Evolutionary conservation across 2,329 filamentous ascomycete species (phyloP), one percentile per base, ranked within the genome.

Genomic region (Karstenula rhodostoma): DNA sequence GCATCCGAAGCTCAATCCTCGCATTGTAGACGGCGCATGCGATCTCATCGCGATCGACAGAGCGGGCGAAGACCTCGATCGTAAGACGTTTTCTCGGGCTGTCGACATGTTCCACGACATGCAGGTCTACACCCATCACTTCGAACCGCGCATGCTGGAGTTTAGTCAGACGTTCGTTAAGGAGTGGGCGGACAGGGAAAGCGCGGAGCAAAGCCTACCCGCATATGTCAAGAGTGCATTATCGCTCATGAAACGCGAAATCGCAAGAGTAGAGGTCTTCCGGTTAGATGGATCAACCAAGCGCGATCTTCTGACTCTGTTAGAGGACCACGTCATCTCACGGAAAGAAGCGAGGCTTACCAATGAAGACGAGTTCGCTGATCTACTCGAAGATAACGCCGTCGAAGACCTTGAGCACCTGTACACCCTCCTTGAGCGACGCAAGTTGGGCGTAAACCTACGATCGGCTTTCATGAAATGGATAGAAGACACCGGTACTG

Each of bases 71-170:
- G 84, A 72, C 68, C 70, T 86, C 0, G 88, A 90, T 65, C 87
- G 93, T 66, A 78, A 85, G 0, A 77, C 79, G n/a, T 86, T 98
- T 55, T 88, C 86, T 65, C 88, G 92, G 58, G 86, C 91, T 0
- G 87, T 98, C 53, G 86, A 88, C 60, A 93, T 97, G 86, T 85
- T 98, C 62, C 89, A 96, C 68, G 87, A 93, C n/a, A 85, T 97
- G 48, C 88, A 89, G 56, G 87, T 94, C 3, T 99, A 98, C 76
- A 86, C 85, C 0, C 89, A 85, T 61, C 83, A 86, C 15, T 97
- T 99, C 68, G 95, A 98, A 77, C 89, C 90, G 4, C 81, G 83
- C 4, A 90, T 97, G 64, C 79, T 97, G 56, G 79, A 83, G 9
- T 77, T 85, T 6, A 95, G 94, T 0, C 84, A 87, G 56, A 73